phyloP scores from a whole-genome alignment of 2,329 filamentous ascomycete species.

The Chlorencoelia australis region DNA sequence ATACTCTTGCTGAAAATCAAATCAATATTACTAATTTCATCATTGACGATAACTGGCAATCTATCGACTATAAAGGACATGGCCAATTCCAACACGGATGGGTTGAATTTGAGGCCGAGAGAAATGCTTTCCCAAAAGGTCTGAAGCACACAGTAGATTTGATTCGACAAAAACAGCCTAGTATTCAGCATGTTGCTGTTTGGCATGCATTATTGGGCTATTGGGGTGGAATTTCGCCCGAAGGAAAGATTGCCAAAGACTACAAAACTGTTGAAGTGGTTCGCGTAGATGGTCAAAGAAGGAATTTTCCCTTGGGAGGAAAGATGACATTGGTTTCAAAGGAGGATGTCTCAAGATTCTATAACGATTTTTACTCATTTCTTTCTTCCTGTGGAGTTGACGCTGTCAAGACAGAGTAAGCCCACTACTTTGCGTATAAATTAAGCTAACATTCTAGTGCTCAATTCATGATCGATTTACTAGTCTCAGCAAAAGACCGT shows the following conservation, averaged over 20 bases:
- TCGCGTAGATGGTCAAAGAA: conserved; percentile 37
- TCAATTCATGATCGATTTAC: conserved; percentile 78
- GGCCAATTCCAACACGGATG: conserved; percentile 53
- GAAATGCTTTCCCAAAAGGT: conserved; percentile 67
- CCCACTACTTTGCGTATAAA: background rate
- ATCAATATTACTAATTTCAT: conserved; percentile 80
- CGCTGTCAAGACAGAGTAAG: conserved; percentile 73
- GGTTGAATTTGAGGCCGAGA: conserved; percentile 80
- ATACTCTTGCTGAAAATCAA: conserved; percentile 56
- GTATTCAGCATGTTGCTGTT: conserved; percentile 75
- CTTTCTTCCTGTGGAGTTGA: conserved; percentile 66
- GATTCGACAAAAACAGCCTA: conserved; percentile 59
- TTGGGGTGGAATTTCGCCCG: conserved; percentile 78
- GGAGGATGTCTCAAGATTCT: conserved; percentile 66
- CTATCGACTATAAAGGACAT: conserved; percentile 45
- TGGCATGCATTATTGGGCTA: conserved; percentile 88
- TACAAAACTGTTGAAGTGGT: conserved; percentile 65
- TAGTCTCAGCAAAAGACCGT: conserved; percentile 59
- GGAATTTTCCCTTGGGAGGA: conserved; percentile 44
- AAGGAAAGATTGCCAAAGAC: conserved; percentile 60
- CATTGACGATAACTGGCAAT: conserved; percentile 96
- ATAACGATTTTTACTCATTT: conserved; percentile 86
- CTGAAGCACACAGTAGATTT: conserved; percentile 59
- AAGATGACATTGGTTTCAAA: conserved; percentile 64
- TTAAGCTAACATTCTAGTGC: conserved; percentile 31